A percentile compares a stretch with the other conserved stretches of the same genome.
These are phyloP conservation scores for Pyrenophora graminea DNA, from an alignment of 2,329 filamentous ascomycete species.

Conservation along the genomic window DNA sequence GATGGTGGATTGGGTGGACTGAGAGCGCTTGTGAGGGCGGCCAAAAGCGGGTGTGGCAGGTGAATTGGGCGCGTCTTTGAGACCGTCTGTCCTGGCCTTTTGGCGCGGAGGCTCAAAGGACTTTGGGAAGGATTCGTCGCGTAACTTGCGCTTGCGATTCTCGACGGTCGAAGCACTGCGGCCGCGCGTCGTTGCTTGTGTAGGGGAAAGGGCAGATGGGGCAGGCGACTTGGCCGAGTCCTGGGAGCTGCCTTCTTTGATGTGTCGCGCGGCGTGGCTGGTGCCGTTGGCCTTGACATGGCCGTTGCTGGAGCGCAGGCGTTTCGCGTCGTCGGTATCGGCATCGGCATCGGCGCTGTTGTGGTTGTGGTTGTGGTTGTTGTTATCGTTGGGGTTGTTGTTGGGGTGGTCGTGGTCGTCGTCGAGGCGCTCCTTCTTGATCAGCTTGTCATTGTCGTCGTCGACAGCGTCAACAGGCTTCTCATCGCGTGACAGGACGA, in stretches of 20 bases:
- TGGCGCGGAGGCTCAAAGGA: constrained; percentile 47
- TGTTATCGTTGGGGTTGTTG: constrained; percentile 22
- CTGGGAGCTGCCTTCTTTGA: constrained; percentile 38
- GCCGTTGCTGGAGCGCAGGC: constrained; percentile 31
- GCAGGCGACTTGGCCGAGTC: constrained; percentile 37
- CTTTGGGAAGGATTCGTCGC: constrained; percentile 43
- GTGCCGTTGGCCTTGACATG: constrained; percentile 37
- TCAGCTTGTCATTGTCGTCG: constrained; percentile 35
- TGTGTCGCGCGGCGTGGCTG: constrained; percentile 34
- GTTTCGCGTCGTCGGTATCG: constrained; percentile 37
- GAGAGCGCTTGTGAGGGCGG: constrained; percentile 45
- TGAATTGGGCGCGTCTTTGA: constrained; percentile 40
- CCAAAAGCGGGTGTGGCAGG: constrained; percentile 41
- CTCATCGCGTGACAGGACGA: constrained; percentile 51
- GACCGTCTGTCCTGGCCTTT: constrained; percentile 44
- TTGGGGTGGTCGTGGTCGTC: constrained; percentile 36
- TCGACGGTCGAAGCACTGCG: constrained; percentile 46
- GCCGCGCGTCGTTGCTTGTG: constrained; percentile 35
- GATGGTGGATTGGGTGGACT: constrained; percentile 44
- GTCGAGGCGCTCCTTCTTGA: constrained; percentile 48
- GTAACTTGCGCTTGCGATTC: constrained; percentile 48
- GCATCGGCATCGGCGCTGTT: constrained; percentile 22
- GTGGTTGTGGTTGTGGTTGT: constrained; percentile 21
- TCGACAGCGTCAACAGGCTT: constrained; percentile 34
- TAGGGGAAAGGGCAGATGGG: constrained; percentile 32